Evolutionary conservation across 495 filamentous ascomycete genomes (phyloP), one percentile per base, ranked within the genome.

Genomic region (Talaromyces nanjingensis): DNA sequence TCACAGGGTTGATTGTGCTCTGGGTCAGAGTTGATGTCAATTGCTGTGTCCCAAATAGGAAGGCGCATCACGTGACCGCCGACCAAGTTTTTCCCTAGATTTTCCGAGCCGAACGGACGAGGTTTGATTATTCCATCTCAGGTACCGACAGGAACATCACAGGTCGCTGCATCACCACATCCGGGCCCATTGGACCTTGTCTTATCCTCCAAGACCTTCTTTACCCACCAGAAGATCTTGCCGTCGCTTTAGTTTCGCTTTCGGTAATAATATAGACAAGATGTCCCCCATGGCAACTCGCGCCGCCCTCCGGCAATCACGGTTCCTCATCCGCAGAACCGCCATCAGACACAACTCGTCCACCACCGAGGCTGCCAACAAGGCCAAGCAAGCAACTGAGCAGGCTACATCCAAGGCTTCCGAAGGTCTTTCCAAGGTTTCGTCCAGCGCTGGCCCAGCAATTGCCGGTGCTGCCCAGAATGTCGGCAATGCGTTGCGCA

Each of bases 391-490:
- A 65, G 75, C 81, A 65, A 84, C 87, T 29, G 82, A 86, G 55
- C 79, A 88, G 59, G 81, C 82, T 73, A 78, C 86, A 47, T 84
- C 86, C 65, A 93, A 93, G 83, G 92, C 93, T 60, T 82, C 86
- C 65, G 83, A 96, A 79, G 92, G 93, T 68, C 86, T 97, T 27
- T 92, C 91, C 69, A 87, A 86, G 69, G 93, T 94, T 68, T 80
- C 88, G 65, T 86, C 90, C 58, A 84, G 89, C 42, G 91, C 92
- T 71, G 91, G 91, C 34, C 86, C 89, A 65, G 90, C 86, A 61
- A 78, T 96, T 68, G 82, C 83, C 67, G 84, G 84, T 69, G 89
- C 88, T 63, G 87, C 88, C 31, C 82, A 87, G 75, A 81, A 82
- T 37, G 73, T 86, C 64, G 76, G 82, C 61, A 83, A 81, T 68